phyloP scores from a whole-genome alignment of 179 eudicot genomes.

The Corrigiola litoralis region DNA sequence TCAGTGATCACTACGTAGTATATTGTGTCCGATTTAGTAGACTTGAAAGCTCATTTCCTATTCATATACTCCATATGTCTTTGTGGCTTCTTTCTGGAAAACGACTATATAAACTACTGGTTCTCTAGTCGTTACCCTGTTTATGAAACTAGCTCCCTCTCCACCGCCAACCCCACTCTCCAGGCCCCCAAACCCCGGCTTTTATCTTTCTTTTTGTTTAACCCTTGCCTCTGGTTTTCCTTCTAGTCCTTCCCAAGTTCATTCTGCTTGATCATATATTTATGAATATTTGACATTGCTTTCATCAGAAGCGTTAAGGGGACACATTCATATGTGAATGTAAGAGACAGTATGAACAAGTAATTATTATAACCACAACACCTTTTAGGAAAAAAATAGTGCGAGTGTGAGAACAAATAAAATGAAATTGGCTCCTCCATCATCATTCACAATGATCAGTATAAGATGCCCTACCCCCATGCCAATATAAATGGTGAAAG shows the following conservation, averaged over 20 bases:
- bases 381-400: background rate
- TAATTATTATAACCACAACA: conserved; percentile 15
- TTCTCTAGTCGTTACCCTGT: too few relatives aligned
- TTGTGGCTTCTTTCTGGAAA: too few relatives aligned
- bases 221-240: too few relatives aligned
- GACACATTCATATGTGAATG: conserved; percentile 10
- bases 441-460: conserved; percentile 11
- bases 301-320: conserved; percentile 13
- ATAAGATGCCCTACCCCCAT: conserved; percentile 9
- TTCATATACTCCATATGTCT: too few relatives aligned
- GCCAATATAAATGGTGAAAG: conserved; percentile 8
- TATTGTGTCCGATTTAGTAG: too few relatives aligned
- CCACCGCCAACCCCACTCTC: too few relatives aligned
- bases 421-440: background rate
- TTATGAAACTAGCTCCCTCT: too few relatives aligned
- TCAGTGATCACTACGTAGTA: too few relatives aligned
- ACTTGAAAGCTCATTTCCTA: too few relatives aligned
- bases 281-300: conserved; percentile 15
- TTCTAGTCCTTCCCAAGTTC: background rate
- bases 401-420: background rate
- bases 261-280: background rate
- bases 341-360: background rate
- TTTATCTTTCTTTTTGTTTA: too few relatives aligned
- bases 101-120: too few relatives aligned
- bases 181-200: too few relatives aligned